phyloP scores from a whole-genome alignment of 441 rosid genomes.

The Gossypium aridum region DNA sequence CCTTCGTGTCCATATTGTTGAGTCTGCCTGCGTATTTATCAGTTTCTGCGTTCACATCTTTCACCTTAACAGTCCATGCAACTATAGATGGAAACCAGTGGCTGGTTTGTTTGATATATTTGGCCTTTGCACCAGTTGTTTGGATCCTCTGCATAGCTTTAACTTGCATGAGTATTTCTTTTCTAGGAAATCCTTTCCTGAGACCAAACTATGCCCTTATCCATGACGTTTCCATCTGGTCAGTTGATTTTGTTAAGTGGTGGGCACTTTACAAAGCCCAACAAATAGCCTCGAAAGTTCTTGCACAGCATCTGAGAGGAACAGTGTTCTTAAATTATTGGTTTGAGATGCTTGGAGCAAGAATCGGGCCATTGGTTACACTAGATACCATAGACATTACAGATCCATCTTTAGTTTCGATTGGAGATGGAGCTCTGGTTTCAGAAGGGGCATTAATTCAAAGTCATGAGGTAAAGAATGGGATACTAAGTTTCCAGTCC shows the following conservation, averaged over 20 bases:
- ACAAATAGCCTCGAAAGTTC: constrained; percentile 51
- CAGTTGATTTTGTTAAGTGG: constrained; percentile 56
- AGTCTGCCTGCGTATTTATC: constrained; percentile 52
- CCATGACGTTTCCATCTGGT: constrained; percentile 55
- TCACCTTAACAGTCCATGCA: constrained; percentile 21
- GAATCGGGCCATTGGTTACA: constrained; percentile 54
- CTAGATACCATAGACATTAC: constrained; percentile 55
- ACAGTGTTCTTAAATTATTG: constrained; percentile 55
- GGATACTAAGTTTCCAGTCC: constrained; percentile 44
- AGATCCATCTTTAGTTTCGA: constrained; percentile 57
- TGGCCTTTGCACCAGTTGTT: constrained; percentile 52
- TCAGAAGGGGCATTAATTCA: constrained; percentile 66
- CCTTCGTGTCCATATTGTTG: constrained; percentile 34
- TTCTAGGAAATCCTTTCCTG: constrained; percentile 59
- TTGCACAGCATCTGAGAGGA: constrained; percentile 62
- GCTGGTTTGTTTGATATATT: constrained; percentile 22
- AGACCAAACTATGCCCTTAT: constrained; percentile 47
- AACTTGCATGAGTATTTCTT: constrained; percentile 37
- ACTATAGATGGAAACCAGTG: constrained; percentile 18
- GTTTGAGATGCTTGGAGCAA: constrained; percentile 67
- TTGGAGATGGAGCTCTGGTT: constrained; percentile 60
- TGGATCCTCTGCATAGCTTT: constrained; percentile 53
- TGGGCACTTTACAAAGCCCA: constrained; percentile 73
- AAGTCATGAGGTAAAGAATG: constrained; percentile 59
- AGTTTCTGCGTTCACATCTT: constrained; percentile 33